These are phyloP conservation scores for Haematococcus lacustris DNA, from an alignment of 139 green algal species.

Conservation along the genomic window DNA sequence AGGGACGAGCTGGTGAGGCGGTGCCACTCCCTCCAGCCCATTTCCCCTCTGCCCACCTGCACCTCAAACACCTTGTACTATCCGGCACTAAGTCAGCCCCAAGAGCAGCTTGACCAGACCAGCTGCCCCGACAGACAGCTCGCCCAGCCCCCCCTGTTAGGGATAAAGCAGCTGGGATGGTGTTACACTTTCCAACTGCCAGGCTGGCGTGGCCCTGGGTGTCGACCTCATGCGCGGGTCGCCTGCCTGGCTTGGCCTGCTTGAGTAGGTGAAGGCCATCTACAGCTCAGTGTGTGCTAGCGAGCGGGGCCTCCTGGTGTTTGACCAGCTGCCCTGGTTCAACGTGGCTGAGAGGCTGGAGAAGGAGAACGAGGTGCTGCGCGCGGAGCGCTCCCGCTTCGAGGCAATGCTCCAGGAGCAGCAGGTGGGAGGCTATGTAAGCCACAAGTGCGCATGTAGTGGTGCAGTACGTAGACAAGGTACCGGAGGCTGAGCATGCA, in stretches of 20 bases:
- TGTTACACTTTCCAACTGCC: background rate
- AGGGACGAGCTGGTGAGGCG: conserved; percentile 39
- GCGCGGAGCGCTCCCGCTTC: conserved; percentile 27
- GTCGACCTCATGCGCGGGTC: background rate
- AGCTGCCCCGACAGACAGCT: too few relatives aligned
- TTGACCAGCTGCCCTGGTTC: conserved; percentile 51
- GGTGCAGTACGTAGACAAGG: background rate
- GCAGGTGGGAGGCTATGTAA: conserved; percentile 19
- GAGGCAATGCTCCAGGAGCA: conserved; percentile 21
- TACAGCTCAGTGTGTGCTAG: conserved; percentile 32
- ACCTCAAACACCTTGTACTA: too few relatives aligned
- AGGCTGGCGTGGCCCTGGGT: background rate
- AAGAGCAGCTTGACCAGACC: too few relatives aligned
- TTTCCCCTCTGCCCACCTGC: too few relatives aligned
- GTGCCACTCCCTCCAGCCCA: too few relatives aligned
- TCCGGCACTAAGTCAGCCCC: too few relatives aligned
- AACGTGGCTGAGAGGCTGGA: conserved; percentile 36
- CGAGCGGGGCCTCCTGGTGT: conserved; percentile 24
- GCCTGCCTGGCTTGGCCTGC: background rate
- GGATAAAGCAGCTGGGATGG: background rate
- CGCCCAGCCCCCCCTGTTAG: background rate
- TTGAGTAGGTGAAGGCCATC: conserved; percentile 19
- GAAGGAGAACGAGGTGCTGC: conserved; percentile 37
- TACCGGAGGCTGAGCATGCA: too few relatives aligned
- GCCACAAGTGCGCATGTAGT: background rate